Conservation (phyloP, 148 eudicot species). For the Mesembryanthemum crystallinum region DNA sequence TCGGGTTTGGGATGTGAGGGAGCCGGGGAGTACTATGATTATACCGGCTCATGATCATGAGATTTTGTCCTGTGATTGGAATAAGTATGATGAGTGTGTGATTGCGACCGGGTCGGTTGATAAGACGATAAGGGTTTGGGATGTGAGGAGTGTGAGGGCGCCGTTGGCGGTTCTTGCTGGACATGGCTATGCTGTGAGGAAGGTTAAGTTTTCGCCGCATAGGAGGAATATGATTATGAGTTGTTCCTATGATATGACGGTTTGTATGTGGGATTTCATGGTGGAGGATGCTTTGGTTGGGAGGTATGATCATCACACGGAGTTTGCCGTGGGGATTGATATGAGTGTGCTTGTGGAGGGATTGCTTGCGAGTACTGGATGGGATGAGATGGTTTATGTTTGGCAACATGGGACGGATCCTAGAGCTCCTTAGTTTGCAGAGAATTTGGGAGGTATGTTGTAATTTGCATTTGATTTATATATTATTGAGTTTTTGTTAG, state of each 20-base stretch:
- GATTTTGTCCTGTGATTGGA: constrained; percentile 85
- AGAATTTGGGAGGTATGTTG: constrained; percentile 11
- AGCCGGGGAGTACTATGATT: constrained; percentile 91
- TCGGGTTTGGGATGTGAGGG: constrained; percentile 91
- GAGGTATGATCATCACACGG: constrained; percentile 92
- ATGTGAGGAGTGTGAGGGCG: constrained; percentile 69
- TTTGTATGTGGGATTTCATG: constrained; percentile 93
- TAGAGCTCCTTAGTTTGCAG: constrained; percentile 48
- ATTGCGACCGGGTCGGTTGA: constrained; percentile 81
- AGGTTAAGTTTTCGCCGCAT: constrained; percentile 76
- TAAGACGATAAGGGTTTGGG: constrained; percentile 87
- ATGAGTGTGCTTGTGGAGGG: constrained; percentile 99
- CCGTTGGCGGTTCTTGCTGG: constrained; percentile 73
- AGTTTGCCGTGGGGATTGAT: constrained; percentile 94
- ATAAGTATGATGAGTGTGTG: constrained; percentile 82
- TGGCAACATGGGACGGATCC: constrained; percentile 97
- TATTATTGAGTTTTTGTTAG: neutral
- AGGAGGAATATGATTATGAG: constrained; percentile 60
- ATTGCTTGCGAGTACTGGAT: constrained; percentile 90
- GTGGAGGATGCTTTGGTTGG: constrained; percentile 83
- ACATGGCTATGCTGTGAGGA: constrained; percentile 84
- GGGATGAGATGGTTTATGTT: constrained; percentile 93
- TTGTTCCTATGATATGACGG: constrained; percentile 90
- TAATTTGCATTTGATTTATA: neutral
- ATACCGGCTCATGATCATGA: constrained; percentile 88